phyloP scores from a whole-genome alignment of 2,329 filamentous ascomycete genomes.

The Leptodontidium sp. region DNA sequence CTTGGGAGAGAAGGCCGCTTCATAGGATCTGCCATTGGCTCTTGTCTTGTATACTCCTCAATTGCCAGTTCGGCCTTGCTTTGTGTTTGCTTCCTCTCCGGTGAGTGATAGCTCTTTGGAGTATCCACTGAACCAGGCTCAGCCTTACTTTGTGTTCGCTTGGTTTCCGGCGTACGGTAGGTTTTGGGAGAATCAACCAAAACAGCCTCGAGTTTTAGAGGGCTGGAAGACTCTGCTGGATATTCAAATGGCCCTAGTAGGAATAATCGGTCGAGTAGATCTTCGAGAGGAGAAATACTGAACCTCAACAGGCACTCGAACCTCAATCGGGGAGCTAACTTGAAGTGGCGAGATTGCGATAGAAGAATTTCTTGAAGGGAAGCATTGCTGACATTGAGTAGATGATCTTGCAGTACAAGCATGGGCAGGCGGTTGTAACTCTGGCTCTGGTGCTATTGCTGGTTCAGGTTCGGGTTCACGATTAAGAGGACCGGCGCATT shows the following conservation, averaged over 20 bases:
- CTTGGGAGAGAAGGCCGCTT: constrained; percentile 28
- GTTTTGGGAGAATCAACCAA: background rate
- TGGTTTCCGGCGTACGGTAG: constrained; percentile 13
- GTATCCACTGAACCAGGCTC: background rate
- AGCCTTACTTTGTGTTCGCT: constrained; percentile 6
- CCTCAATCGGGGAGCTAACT: constrained; percentile 9
- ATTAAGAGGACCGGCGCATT: constrained; percentile 17
- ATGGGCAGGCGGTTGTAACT: constrained; percentile 9
- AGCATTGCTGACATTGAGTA: constrained; percentile 31
- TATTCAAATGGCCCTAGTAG: constrained; percentile 4
- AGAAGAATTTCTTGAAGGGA: constrained; percentile 17
- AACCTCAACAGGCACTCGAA: constrained; percentile 12
- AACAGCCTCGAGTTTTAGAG: background rate
- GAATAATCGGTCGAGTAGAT: constrained; percentile 23
- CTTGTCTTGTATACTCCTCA: constrained; percentile 26
- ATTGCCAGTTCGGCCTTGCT: constrained; percentile 19
- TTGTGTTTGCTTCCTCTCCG: constrained; percentile 14
- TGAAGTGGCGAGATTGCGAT: constrained; percentile 18
- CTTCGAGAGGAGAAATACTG: constrained; percentile 10
- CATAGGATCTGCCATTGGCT: constrained; percentile 31
- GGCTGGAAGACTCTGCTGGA: constrained; percentile 8
- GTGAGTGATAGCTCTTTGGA: background rate
- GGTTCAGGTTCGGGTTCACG: background rate
- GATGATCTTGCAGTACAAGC: constrained; percentile 30
- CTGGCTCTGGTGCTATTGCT: background rate